Evolutionary conservation across 805 yeast species (phyloP).

Genomic region (Barnettozyma botsteinii): DNA sequence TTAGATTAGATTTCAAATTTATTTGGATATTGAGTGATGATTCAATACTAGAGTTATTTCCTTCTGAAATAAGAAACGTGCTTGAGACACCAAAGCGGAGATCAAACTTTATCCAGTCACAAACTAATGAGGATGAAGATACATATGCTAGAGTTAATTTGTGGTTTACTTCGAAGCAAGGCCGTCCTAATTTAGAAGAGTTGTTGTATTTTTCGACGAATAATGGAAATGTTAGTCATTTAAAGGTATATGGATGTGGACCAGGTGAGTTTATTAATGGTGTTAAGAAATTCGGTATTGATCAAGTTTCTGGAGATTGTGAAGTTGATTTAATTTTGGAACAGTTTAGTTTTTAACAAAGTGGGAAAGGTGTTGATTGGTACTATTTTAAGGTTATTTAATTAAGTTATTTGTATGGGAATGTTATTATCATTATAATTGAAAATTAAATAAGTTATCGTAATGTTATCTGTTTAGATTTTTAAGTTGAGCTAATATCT

Average conservation of each 20-base stretch:
- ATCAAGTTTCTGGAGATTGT: neutral
- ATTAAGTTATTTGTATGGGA: too few species aligned
- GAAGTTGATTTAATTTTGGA: slow-evolving; percentile 20
- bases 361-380: too few species aligned
- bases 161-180: slow-evolving; percentile 18
- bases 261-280: slow-evolving; percentile 17
- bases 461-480: too few species aligned
- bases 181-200: slow-evolving; percentile 18
- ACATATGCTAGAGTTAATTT: slow-evolving; percentile 5
- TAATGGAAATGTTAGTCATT: neutral
- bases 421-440: too few species aligned
- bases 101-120: too few species aligned
- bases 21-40: slow-evolving; percentile 21
- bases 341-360: slow-evolving; percentile 20
- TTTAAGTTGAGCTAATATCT: slow-evolving; percentile 18
- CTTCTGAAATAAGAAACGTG: neutral
- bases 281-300: slow-evolving; percentile 20
- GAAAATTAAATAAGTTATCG: too few species aligned
- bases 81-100: neutral
- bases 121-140: too few species aligned
- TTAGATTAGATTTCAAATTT: slow-evolving; percentile 14
- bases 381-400: too few species aligned
- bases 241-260: slow-evolving; percentile 25
- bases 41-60: slow-evolving; percentile 4
- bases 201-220: slow-evolving; percentile 8